phyloP scores from a whole-genome alignment of 2,329 filamentous ascomycete species.

The Daldinia eschscholtzii region DNA sequence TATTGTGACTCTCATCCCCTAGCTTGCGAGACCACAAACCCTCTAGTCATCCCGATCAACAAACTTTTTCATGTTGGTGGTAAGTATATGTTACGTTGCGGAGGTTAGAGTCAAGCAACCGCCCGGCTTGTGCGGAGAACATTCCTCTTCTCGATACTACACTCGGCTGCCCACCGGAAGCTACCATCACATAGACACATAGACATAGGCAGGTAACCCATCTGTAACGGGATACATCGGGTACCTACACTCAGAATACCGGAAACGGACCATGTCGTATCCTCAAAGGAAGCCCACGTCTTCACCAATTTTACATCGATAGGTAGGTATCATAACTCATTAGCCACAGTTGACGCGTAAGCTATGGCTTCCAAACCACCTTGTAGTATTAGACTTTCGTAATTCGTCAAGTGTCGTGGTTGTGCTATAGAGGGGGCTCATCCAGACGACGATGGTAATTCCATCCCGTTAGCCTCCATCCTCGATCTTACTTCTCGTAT shows the following conservation, averaged over 20 bases:
- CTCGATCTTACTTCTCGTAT: conserved; percentile 87
- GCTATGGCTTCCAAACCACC: not conserved
- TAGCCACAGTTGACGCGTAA: not conserved
- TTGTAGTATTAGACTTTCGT: conserved; percentile 2
- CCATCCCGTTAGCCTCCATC: conserved; percentile 64
- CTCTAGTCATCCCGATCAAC: conserved; percentile 1
- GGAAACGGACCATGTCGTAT: not conserved
- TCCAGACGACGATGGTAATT: conserved; percentile 15
- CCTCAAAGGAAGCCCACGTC: not conserved
- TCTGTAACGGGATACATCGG: not conserved
- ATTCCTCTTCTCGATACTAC: conserved; percentile 1
- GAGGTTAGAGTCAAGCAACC: conserved; percentile 11
- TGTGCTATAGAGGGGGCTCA: not conserved
- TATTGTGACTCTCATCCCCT: conserved; percentile 1
- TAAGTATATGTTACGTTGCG: conserved; percentile 34
- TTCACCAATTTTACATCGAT: conserved; percentile 4
- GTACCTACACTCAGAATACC: not conserved
- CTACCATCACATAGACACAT: not conserved
- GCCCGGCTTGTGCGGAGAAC: not conserved
- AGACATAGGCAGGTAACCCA: not conserved
- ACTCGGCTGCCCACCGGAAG: not conserved
- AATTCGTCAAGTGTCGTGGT: not conserved
- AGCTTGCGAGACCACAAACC: not conserved
- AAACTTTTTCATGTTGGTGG: conserved; percentile 4
- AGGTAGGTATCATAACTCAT: conserved; percentile 26